Percentiles rank a stretch among this genome's conserved stretches.
Evolutionary conservation across 495 filamentous ascomycete species (phyloP).

Genomic region (Neurospora pannonica): DNA sequence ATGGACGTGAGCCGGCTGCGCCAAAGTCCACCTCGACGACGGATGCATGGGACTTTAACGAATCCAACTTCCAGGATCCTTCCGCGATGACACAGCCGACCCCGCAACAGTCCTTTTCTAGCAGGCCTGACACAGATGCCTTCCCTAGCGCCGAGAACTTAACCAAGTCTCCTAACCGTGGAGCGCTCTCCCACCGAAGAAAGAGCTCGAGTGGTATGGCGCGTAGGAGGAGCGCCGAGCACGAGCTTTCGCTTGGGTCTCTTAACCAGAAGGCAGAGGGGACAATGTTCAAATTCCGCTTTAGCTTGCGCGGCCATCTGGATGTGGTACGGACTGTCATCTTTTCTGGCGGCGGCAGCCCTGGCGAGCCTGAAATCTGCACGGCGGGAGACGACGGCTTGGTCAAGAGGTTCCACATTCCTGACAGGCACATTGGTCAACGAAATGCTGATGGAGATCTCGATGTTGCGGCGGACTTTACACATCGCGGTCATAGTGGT

Average conservation of each 20-base stretch:
- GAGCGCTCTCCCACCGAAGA: conserved; percentile 62
- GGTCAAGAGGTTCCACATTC: conserved; percentile 94
- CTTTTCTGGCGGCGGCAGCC: conserved; percentile 91
- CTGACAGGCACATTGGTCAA: conserved; percentile 49
- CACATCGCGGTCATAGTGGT: conserved; percentile 84
- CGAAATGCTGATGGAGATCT: conserved; percentile 53
- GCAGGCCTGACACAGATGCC: conserved; percentile 69
- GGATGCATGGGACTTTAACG: conserved; percentile 91
- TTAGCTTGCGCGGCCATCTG: conserved; percentile 83
- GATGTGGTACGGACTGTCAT: conserved; percentile 89
- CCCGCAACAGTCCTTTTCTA: conserved; percentile 28
- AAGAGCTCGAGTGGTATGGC: conserved; percentile 64
- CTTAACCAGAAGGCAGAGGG: conserved; percentile 46
- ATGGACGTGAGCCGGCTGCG: conserved; percentile 34
- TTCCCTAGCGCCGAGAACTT: conserved; percentile 79
- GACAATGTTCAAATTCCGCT: conserved; percentile 79
- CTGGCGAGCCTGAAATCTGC: conserved; percentile 91
- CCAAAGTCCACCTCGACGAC: neutral
- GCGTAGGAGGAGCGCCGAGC: conserved; percentile 47
- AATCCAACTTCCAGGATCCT: conserved; percentile 46
- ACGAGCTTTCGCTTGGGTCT: conserved; percentile 41
- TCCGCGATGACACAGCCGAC: conserved; percentile 23
- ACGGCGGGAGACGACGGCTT: conserved; percentile 92
- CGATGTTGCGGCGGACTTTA: conserved; percentile 87
- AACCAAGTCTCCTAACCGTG: conserved; percentile 68